Evolutionary conservation across 2,329 filamentous ascomycete genomes (phyloP).

Genomic region (Paecilomyces niveus): DNA sequence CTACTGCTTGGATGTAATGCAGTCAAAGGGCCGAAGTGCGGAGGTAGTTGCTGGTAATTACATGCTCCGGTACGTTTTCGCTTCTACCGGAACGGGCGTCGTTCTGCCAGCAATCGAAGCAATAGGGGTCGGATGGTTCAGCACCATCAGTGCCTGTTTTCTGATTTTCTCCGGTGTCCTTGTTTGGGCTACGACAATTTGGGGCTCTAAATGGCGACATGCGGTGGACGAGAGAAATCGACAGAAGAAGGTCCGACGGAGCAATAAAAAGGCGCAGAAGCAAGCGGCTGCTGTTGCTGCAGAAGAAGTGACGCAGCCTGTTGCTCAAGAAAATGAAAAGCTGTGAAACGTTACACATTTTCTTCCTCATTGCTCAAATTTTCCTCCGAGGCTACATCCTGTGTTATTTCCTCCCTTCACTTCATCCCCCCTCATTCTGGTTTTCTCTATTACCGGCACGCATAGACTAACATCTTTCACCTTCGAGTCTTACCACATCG

Average conservation of each 20-base stretch:
- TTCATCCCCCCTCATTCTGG: background rate
- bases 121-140: slow-evolving; percentile 77
- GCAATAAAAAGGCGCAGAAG: background rate
- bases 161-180: slow-evolving; percentile 41
- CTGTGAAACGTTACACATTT: background rate
- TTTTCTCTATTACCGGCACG: background rate
- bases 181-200: slow-evolving; percentile 44
- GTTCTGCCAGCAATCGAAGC: slow-evolving; percentile 66
- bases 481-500: background rate
- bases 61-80: slow-evolving; percentile 68
- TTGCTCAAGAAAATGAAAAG: background rate
- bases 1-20: slow-evolving; percentile 79
- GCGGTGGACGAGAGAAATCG: slow-evolving; percentile 37
- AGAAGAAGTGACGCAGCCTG: background rate
- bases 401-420: background rate
- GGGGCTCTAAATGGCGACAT: slow-evolving; percentile 48
- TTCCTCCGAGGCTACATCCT: background rate
- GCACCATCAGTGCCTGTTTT: slow-evolving; percentile 59
- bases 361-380: background rate
- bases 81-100: slow-evolving; percentile 61
- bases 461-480: background rate
- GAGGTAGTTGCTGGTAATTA: slow-evolving; percentile 79
- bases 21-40: slow-evolving; percentile 49
- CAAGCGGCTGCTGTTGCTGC: background rate
- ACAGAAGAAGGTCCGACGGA: slow-evolving; percentile 23